A percentile compares a stretch with the other conserved stretches of the same genome.
These are phyloP conservation scores for Pyronema omphalodes DNA, from an alignment of 495 filamentous ascomycete genomes.

Conservation along the genomic window DNA sequence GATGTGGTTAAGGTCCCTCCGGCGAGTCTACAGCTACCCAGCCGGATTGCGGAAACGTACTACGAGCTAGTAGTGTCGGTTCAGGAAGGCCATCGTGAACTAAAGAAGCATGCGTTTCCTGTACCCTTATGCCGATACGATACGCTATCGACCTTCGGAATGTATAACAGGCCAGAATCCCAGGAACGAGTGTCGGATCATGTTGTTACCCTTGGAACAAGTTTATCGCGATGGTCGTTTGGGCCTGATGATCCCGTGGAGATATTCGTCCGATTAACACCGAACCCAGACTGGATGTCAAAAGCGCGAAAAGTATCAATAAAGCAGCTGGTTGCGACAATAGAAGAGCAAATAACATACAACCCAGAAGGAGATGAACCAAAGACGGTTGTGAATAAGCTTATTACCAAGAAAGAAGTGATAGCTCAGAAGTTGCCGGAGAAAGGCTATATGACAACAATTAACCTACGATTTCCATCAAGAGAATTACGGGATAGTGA, in stretches of 20 bases:
- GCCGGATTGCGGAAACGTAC: slow-evolving; percentile 81
- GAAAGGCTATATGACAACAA: slow-evolving; percentile 72
- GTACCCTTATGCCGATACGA: slow-evolving; percentile 86
- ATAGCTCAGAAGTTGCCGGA: slow-evolving; percentile 72
- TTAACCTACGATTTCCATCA: slow-evolving; percentile 77
- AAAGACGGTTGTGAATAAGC: slow-evolving; percentile 67
- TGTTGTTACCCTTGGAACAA: slow-evolving; percentile 77
- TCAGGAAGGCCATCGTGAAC: slow-evolving; percentile 67
- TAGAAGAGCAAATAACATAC: slow-evolving; percentile 93
- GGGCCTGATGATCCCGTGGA: slow-evolving; percentile 87
- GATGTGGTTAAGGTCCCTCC: slow-evolving; percentile 75
- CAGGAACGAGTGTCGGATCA: slow-evolving; percentile 74
- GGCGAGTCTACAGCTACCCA: slow-evolving; percentile 76
- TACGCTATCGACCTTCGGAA: slow-evolving; percentile 92
- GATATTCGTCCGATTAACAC: slow-evolving; percentile 81
- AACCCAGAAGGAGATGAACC: slow-evolving; percentile 98
- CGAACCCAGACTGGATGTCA: slow-evolving; percentile 75
- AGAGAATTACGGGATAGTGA: slow-evolving; percentile 79
- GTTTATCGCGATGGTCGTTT: slow-evolving; percentile 87
- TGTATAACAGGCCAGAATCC: slow-evolving; percentile 92
- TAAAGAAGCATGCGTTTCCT: slow-evolving; percentile 80
- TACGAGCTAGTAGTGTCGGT: slow-evolving; percentile 95
- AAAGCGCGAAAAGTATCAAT: slow-evolving; percentile 90
- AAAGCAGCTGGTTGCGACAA: slow-evolving; percentile 76
- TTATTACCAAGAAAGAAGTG: slow-evolving; percentile 65